Conservation (phyloP, 2,329 filamentous ascomycete genomes). For the Colletotrichum echinochloae region DNA sequence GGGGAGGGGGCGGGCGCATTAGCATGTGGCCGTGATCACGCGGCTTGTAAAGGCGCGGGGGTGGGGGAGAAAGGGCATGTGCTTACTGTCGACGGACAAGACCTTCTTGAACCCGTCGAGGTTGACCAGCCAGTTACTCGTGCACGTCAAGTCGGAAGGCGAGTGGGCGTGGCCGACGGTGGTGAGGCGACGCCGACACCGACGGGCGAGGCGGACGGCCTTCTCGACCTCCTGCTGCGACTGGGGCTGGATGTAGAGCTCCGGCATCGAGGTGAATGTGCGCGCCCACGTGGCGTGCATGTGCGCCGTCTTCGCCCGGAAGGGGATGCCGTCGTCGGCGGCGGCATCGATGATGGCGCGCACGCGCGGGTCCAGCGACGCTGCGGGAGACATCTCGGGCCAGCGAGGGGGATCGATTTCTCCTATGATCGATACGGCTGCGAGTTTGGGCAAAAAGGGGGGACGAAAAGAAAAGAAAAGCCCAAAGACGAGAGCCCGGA, state of each 20-base stretch:
- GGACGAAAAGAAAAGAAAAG: not conserved
- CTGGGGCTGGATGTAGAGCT: constrained; percentile 90
- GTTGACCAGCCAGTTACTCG: constrained; percentile 94
- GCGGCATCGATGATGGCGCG: constrained; percentile 50
- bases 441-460: not conserved
- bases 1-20: not conserved
- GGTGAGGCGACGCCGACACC: constrained; percentile 83
- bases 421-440: too few relatives aligned
- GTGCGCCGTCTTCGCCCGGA: constrained; percentile 79
- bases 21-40: not conserved
- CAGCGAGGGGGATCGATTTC: not conserved
- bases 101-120: constrained; percentile 85
- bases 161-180: constrained; percentile 92
- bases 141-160: constrained; percentile 91
- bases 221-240: constrained; percentile 88
- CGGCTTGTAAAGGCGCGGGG: not conserved
- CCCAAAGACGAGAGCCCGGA: not conserved
- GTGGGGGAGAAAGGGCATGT: too few relatives aligned
- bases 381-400: constrained; percentile 23
- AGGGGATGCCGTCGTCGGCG: constrained; percentile 66
- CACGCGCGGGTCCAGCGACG: constrained; percentile 52
- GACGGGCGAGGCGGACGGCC: constrained; percentile 81
- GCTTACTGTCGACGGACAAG: constrained; percentile 70
- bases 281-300: constrained; percentile 93
- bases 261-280: constrained; percentile 89